phyloP scores from a whole-genome alignment of 164 flowering plant genomes.

The Tinospora cordifolia region DNA sequence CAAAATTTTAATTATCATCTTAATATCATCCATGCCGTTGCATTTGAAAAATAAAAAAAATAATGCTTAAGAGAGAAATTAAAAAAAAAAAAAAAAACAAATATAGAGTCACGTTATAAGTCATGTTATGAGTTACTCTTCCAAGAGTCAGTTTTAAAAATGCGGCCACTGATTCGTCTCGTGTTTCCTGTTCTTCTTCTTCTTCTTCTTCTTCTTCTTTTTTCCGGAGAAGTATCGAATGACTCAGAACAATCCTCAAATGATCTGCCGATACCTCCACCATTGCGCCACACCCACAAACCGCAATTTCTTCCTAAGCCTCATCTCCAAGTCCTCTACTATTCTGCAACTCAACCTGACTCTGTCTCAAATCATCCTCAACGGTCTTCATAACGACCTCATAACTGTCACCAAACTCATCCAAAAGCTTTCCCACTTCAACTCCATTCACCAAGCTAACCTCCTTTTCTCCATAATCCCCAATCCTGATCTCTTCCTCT shows the following conservation, averaged over 20 bases:
- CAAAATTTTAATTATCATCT: too few species aligned
- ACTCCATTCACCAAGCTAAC: slow-evolving; percentile 28
- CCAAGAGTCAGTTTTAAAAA: too few species aligned
- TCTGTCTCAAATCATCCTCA: slow-evolving; percentile 61
- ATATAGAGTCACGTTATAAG: too few species aligned
- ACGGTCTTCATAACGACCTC: slow-evolving; percentile 41
- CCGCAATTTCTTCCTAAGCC: slow-evolving; percentile 31
- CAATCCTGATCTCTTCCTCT: slow-evolving; percentile 48
- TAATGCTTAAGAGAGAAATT: too few species aligned
- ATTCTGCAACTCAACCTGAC: slow-evolving; percentile 53
- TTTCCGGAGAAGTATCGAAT: too few species aligned
- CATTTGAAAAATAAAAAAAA: too few species aligned
- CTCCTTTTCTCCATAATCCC: slow-evolving; percentile 31
- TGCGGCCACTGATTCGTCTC: too few species aligned
- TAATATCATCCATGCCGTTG: too few species aligned
- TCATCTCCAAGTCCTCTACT: slow-evolving; percentile 35
- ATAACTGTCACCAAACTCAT: slow-evolving; percentile 60
- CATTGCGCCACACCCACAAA: slow-evolving; percentile 1
- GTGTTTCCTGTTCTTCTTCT: too few species aligned
- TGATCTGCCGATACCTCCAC: slow-evolving; percentile 28
- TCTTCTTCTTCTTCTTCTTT: too few species aligned
- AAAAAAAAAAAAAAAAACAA: too few species aligned
- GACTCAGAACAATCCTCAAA: slow-evolving; percentile 10
- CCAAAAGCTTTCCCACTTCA: slow-evolving; percentile 47
- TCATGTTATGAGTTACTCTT: too few species aligned